These are phyloP conservation scores for Hericium erinaceus DNA, from an alignment of 768 basidiomycete species.

Conservation along the genomic window DNA sequence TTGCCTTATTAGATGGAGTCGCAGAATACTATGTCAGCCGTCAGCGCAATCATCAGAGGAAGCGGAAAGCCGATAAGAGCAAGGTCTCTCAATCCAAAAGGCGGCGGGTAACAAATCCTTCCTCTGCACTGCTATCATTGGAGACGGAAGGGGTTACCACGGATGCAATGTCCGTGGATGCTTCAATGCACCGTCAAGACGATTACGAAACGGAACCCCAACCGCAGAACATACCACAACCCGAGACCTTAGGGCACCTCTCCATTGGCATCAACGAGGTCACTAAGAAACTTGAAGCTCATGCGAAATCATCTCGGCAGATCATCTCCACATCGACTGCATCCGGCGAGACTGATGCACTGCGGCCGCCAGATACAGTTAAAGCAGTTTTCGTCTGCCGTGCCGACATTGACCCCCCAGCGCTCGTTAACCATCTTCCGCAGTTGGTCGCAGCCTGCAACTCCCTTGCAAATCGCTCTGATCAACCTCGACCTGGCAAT, in stretches of 20 bases:
- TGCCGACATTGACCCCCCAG: constrained; percentile 64
- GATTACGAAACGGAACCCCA: background rate
- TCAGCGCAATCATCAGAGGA: constrained; percentile 4
- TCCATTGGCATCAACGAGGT: constrained; percentile 73
- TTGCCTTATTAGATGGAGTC: constrained; percentile 42
- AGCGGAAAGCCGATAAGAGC: background rate
- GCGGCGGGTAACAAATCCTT: background rate
- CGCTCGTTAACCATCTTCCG: constrained; percentile 67
- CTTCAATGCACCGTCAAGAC: background rate
- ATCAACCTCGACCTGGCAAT: constrained; percentile 7
- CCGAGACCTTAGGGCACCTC: constrained; percentile 34
- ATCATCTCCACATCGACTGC: background rate
- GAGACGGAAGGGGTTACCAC: background rate
- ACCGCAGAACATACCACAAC: no score
- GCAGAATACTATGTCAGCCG: constrained; percentile 28
- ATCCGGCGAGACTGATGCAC: background rate
- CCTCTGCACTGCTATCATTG: no score
- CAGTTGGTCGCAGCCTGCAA: constrained; percentile 73
- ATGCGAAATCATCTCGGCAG: constrained; percentile 25
- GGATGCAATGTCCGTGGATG: background rate
- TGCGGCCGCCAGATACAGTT: background rate
- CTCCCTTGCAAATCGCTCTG: constrained; percentile 21
- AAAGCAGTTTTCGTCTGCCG: constrained; percentile 58
- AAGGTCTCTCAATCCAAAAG: background rate
- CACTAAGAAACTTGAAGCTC: constrained; percentile 60